Conservation (phyloP, 176 grass and related monocot genomes). For the Aegilops tauschii region DNA sequence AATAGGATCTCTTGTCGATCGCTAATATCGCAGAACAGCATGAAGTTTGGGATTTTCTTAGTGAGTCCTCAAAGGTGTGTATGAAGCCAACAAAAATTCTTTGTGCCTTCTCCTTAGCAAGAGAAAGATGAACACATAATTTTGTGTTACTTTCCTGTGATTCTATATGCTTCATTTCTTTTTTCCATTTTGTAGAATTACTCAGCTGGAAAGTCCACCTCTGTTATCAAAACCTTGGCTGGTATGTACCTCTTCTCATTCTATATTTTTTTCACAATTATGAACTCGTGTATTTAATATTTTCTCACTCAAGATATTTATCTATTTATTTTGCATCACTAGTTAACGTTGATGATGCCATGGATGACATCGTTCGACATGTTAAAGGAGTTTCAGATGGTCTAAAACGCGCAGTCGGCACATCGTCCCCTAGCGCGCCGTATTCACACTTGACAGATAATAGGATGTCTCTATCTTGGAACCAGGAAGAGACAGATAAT, state of each 20-base stretch:
- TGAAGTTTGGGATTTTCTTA: conserved; percentile 98
- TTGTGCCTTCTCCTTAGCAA: conserved; percentile 25
- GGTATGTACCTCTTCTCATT: conserved; percentile 45
- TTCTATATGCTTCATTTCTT: conserved; percentile 22
- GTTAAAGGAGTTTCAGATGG: conserved; percentile 97
- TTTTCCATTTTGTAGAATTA: conserved; percentile 74
- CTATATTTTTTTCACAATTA: conserved; percentile 6
- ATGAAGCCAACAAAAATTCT: not conserved
- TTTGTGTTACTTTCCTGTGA: conserved; percentile 5
- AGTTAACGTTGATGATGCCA: conserved; percentile 98
- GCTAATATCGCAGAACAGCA: conserved; percentile 92
- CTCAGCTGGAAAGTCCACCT: conserved; percentile 92
- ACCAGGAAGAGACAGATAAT: conserved; percentile 60
- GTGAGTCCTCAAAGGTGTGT: conserved; percentile 80
- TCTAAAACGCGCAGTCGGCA: conserved; percentile 57
- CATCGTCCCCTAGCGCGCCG: conserved; percentile 45
- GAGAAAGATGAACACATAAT: not conserved
- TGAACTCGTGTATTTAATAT: not conserved
- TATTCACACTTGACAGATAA: conserved; percentile 43
- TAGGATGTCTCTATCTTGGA: conserved; percentile 67
- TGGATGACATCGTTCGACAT: conserved; percentile 97
- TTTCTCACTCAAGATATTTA: conserved; percentile 12
- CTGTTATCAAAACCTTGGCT: conserved; percentile 92
- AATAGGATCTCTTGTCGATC: conserved; percentile 85
- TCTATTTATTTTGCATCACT: conserved; percentile 36